Conservation (phyloP, 1,284 basidiomycete genomes). For the Moniliella sp. region DNA sequence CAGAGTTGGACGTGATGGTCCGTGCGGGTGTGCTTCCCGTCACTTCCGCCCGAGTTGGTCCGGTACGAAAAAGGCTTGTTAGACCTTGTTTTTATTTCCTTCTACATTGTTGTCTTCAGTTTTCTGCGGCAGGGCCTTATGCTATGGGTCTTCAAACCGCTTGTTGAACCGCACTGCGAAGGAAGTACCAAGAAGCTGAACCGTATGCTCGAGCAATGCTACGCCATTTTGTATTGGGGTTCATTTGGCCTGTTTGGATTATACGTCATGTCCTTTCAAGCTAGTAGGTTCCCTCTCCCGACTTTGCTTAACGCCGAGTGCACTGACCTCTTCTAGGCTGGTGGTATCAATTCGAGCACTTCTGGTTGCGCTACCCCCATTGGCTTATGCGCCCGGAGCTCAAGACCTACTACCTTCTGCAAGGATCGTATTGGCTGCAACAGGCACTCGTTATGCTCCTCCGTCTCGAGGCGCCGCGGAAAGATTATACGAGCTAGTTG, state of each 20-base stretch:
- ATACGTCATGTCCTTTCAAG: constrained; percentile 66
- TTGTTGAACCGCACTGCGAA: constrained; percentile 42
- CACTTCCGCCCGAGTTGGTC: too few relatives aligned
- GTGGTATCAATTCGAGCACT: constrained; percentile 27
- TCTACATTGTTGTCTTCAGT: constrained; percentile 75
- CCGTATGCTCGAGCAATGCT: constrained; percentile 29
- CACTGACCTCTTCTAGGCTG: too few relatives aligned
- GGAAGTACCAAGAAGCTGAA: constrained; percentile 24
- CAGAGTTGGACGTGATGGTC: too few relatives aligned
- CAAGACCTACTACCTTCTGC: constrained; percentile 69
- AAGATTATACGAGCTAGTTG: constrained; percentile 72
- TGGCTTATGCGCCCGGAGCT: constrained; percentile 60
- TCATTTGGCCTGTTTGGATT: constrained; percentile 17
- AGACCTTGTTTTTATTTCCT: constrained; percentile 62
- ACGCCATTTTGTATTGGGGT: constrained; percentile 28
- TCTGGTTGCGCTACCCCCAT: constrained; percentile 29
- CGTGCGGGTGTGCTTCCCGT: too few relatives aligned
- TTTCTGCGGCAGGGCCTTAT: constrained; percentile 63
- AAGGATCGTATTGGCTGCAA: constrained; percentile 70
- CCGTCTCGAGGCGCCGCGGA: constrained; percentile 72
- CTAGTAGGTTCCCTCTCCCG: too few relatives aligned
- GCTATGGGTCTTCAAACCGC: constrained; percentile 47
- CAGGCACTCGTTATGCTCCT: constrained; percentile 69
- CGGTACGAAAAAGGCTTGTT: constrained; percentile 23
- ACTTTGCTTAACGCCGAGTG: too few relatives aligned